These are phyloP conservation scores for Scheffersomyces illinoinensis DNA, from an alignment of 1,139 yeast genomes.

Conservation along the genomic window DNA sequence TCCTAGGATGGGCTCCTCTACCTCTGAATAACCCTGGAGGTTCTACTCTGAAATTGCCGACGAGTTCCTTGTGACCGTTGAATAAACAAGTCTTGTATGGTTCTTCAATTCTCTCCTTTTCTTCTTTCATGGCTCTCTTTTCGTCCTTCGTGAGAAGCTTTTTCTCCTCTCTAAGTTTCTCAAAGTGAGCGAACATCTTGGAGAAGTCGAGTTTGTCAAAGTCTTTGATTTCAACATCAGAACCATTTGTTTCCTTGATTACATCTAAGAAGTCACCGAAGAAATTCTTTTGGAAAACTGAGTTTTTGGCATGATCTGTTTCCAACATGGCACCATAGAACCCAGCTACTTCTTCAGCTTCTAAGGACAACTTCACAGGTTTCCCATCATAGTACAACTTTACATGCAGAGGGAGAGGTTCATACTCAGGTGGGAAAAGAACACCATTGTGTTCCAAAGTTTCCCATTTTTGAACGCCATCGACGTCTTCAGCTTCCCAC, in stretches of 20 bases:
- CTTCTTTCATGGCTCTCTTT: conserved; percentile 70
- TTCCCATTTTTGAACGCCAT: conserved; percentile 83
- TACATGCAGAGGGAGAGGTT: conserved; percentile 79
- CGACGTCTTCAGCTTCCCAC: conserved; percentile 80
- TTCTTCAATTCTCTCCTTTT: conserved; percentile 75
- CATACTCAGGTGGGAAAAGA: conserved; percentile 88
- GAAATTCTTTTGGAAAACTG: conserved; percentile 83
- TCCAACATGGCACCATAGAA: conserved; percentile 88
- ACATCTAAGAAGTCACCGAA: conserved; percentile 75
- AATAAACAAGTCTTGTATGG: conserved; percentile 76
- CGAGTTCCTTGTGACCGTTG: conserved; percentile 88
- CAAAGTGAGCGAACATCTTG: conserved; percentile 73
- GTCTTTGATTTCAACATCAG: conserved; percentile 52
- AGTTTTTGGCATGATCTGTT: conserved; percentile 86
- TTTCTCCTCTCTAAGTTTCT: conserved; percentile 69
- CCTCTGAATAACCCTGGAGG: conserved; percentile 97
- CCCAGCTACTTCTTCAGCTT: conserved; percentile 96
- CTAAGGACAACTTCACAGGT: conserved; percentile 70
- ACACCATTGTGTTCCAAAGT: conserved; percentile 88
- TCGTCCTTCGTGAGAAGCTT: conserved; percentile 67
- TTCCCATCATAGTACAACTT: conserved; percentile 74
- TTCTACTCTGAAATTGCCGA: conserved; percentile 91
- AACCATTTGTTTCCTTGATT: conserved; percentile 68
- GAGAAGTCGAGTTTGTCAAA: conserved; percentile 79
- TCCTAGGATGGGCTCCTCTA: conserved; percentile 95